These are phyloP conservation scores for Lactarius sp. DNA, from an alignment of 768 basidiomycete species.

Conservation along the genomic window DNA sequence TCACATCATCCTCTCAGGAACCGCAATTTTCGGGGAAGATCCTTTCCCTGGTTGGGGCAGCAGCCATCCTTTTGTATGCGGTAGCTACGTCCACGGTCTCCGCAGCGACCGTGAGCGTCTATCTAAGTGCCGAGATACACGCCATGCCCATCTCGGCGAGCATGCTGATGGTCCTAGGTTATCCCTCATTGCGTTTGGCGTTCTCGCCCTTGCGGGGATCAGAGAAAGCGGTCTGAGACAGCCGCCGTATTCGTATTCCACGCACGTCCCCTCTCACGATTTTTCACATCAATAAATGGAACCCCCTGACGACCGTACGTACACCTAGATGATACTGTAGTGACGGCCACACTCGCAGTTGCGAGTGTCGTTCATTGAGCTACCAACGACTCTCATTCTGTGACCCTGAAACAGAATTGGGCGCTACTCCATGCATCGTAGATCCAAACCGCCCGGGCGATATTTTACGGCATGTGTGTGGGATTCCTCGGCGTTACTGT, in stretches of 20 bases:
- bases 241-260: too few species aligned
- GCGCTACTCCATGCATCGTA: constrained; percentile 15
- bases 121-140: constrained; percentile 23
- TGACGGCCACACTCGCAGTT: constrained; percentile 18
- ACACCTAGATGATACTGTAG: constrained; percentile 4
- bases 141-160: constrained; percentile 20
- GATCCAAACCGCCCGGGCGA: constrained; percentile 10
- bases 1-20: constrained; percentile 1
- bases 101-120: constrained; percentile 24
- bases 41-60: constrained; percentile 22
- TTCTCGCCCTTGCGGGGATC: too few species aligned
- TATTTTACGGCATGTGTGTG: constrained; percentile 25
- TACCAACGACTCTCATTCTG: constrained; percentile 21
- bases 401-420: constrained; percentile 20
- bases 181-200: too few species aligned
- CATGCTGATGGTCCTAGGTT: too few species aligned
- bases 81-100: constrained; percentile 24
- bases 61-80: constrained; percentile 22
- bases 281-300: not conserved
- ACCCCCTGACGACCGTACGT: not conserved
- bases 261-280: too few species aligned
- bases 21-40: constrained; percentile 20
- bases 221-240: too few species aligned
- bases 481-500: constrained; percentile 25
- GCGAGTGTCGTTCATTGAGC: constrained; percentile 21